Percentiles rank a stretch among this genome's conserved stretches.
These are phyloP conservation scores for Galerina marginata DNA, from an alignment of 768 basidiomycete genomes.

Conservation along the genomic window DNA sequence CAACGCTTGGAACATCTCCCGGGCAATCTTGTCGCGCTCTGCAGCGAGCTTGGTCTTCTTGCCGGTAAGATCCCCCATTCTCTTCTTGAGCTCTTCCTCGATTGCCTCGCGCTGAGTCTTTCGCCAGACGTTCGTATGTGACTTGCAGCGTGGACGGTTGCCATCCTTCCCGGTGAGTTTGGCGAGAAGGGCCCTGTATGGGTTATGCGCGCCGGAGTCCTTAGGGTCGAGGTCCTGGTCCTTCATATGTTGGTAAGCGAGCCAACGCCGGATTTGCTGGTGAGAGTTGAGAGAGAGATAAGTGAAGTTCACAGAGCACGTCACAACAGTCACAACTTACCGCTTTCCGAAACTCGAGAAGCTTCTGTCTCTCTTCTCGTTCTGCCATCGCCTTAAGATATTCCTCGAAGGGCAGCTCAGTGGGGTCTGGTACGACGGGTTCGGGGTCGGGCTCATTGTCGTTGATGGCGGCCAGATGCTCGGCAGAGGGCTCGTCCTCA, in stretches of 20 bases:
- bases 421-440: not conserved
- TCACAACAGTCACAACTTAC: conserved; percentile 5
- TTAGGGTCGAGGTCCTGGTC: conserved; percentile 11
- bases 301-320: not conserved
- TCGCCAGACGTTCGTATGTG: not conserved
- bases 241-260: conserved; percentile 21
- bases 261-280: conserved; percentile 23
- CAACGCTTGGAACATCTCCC: not conserved
- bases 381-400: not conserved
- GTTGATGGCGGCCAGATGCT: conserved; percentile 10
- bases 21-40: not conserved
- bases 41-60: not conserved
- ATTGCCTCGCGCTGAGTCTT: not conserved
- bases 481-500: conserved; percentile 8
- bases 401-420: not conserved
- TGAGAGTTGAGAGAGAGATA: not conserved
- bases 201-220: conserved; percentile 1
- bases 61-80: not conserved
- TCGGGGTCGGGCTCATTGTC: conserved; percentile 14
- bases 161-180: not conserved
- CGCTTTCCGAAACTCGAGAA: not conserved
- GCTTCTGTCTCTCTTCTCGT: not conserved
- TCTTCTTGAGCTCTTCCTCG: not conserved
- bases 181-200: not conserved
- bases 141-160: not conserved